Evolutionary conservation across 2,329 filamentous ascomycete genomes (phyloP).

Genomic region (Albifimbria verrucaria): DNA sequence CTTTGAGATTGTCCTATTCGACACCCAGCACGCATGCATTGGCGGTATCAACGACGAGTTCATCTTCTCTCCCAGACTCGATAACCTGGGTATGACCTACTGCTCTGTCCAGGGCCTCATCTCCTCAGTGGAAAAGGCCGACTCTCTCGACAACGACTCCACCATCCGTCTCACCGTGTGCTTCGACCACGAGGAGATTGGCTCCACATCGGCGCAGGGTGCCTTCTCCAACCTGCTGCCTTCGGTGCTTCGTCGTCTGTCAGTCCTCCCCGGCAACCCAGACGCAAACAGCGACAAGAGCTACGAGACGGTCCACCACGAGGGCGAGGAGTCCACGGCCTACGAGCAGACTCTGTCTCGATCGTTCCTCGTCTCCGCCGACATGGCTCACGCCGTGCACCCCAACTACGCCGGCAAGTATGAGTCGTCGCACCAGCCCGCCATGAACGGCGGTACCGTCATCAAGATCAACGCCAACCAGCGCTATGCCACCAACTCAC

Average conservation of each 20-base stretch:
- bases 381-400: slow-evolving; percentile 96
- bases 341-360: slow-evolving; percentile 90
- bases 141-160: slow-evolving; percentile 69
- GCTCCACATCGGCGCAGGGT: slow-evolving; percentile 86
- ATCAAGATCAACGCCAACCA: slow-evolving; percentile 99
- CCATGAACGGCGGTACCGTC: slow-evolving; percentile 94
- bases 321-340: slow-evolving; percentile 68
- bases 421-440: slow-evolving; percentile 83
- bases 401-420: slow-evolving; percentile 94
- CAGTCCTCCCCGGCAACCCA: slow-evolving; percentile 66
- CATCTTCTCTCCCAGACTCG: slow-evolving; percentile 91
- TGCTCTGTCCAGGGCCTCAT: slow-evolving; percentile 86
- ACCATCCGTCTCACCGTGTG: slow-evolving; percentile 88
- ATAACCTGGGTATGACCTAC: slow-evolving; percentile 96
- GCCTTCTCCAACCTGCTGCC: slow-evolving; percentile 91
- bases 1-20: slow-evolving; percentile 96
- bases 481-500: slow-evolving; percentile 93
- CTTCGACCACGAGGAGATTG: slow-evolving; percentile 98
- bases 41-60: slow-evolving; percentile 92
- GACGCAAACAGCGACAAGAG: slow-evolving; percentile 64
- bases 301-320: slow-evolving; percentile 55
- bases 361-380: slow-evolving; percentile 91
- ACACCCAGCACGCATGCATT: slow-evolving; percentile 86
- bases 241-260: slow-evolving; percentile 80
- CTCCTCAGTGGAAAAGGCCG: slow-evolving; percentile 63